These are phyloP conservation scores for Glycine tomentella DNA, from an alignment of 306 rosid species.

Conservation along the genomic window DNA sequence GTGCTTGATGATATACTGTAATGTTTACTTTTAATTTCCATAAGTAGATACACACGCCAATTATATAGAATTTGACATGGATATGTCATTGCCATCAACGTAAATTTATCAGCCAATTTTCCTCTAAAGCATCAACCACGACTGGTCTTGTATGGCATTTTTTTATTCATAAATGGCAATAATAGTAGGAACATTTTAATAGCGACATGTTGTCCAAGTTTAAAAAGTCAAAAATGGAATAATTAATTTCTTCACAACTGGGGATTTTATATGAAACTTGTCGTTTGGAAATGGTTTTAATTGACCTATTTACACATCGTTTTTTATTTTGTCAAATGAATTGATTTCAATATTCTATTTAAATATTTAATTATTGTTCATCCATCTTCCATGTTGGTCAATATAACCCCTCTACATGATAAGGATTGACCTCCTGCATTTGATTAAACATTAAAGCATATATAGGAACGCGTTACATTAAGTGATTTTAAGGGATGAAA, in stretches of 20 bases:
- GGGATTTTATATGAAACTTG: not conserved
- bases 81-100: too few species aligned
- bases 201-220: not conserved
- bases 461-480: too few species aligned
- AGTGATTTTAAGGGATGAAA: too few species aligned
- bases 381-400: too few species aligned
- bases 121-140: too few species aligned
- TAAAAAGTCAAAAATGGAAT: not conserved
- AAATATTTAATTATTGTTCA: too few species aligned
- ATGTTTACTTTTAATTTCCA: too few species aligned
- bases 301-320: not conserved
- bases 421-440: not conserved
- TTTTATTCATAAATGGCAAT: not conserved
- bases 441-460: too few species aligned
- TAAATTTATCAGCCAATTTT: too few species aligned
- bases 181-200: not conserved
- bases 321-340: not conserved
- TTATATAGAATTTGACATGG: too few species aligned
- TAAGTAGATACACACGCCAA: too few species aligned
- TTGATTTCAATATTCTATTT: not conserved
- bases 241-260: not conserved
- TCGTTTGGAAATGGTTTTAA: too few species aligned
- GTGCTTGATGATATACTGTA: not conserved
- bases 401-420: not conserved
- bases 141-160: not conserved